These are phyloP conservation scores for Xanthoceras sorbifolium DNA, from an alignment of 345 rosid species.

Conservation along the genomic window DNA sequence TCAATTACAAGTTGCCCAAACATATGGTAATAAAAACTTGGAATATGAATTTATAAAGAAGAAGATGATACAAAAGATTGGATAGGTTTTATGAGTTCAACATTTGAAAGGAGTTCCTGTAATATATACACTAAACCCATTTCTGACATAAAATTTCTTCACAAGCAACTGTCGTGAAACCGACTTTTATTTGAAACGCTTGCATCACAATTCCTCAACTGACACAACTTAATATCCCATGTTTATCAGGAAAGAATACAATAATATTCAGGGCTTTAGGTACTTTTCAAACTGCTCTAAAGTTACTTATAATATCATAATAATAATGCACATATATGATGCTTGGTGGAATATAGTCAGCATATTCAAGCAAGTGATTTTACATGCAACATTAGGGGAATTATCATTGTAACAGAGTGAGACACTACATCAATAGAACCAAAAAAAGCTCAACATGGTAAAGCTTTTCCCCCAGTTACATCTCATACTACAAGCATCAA, in stretches of 20 bases:
- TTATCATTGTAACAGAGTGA: neutral
- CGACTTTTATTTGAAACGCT: neutral
- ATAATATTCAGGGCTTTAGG: neutral
- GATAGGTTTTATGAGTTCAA: neutral
- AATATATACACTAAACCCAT: neutral
- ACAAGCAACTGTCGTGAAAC: neutral
- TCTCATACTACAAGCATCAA: neutral
- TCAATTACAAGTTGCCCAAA: neutral
- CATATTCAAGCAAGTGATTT: neutral
- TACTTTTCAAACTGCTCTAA: neutral
- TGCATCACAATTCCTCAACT: neutral
- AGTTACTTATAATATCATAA: neutral
- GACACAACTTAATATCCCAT: neutral
- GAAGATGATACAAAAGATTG: neutral
- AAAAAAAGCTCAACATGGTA: neutral
- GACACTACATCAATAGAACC: neutral
- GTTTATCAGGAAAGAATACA: neutral
- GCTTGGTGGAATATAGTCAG: neutral
- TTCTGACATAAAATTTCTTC: neutral
- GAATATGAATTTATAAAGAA: too few species aligned
- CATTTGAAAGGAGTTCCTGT: neutral
- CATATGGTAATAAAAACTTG: neutral
- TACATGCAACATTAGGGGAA: neutral
- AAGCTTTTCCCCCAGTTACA: neutral
- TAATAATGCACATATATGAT: neutral